Percentiles rank a stretch among this genome's conserved stretches.
Evolutionary conservation across 1,284 basidiomycete species (phyloP).

Genomic region (Cutaneotrichosporon cutaneum): DNA sequence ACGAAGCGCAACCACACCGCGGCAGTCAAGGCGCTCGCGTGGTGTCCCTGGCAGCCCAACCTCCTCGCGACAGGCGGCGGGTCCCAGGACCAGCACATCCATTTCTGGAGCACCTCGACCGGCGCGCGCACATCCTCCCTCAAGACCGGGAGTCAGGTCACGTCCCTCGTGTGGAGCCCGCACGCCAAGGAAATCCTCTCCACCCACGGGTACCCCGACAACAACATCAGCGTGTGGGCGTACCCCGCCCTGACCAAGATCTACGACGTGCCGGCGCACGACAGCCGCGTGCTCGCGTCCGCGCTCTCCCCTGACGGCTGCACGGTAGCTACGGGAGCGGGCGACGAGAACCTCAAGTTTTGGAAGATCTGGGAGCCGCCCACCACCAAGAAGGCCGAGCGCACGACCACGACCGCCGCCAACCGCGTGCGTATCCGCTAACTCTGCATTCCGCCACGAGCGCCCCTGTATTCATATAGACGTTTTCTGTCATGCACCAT

Average conservation of each 20-base stretch:
- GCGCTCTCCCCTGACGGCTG: constrained; percentile 84
- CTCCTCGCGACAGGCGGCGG: constrained; percentile 93
- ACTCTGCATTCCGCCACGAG: neutral
- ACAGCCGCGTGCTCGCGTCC: constrained; percentile 80
- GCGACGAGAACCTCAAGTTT: constrained; percentile 86
- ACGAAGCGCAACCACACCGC: constrained; percentile 92
- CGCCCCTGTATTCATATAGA: neutral
- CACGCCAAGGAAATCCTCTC: constrained; percentile 88
- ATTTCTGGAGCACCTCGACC: constrained; percentile 89
- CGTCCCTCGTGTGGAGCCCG: constrained; percentile 83
- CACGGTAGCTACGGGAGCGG: constrained; percentile 82
- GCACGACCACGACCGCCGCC: constrained; percentile 26
- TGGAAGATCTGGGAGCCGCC: constrained; percentile 54
- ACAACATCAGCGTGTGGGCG: constrained; percentile 56
- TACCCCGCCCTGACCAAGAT: constrained; percentile 66
- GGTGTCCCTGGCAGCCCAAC: constrained; percentile 95
- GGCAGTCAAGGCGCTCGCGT: constrained; percentile 94
- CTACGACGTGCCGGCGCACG: constrained; percentile 90
- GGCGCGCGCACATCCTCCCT: constrained; percentile 82
- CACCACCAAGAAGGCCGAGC: constrained; percentile 35
- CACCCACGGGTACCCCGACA: constrained; percentile 87
- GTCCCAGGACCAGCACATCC: constrained; percentile 88
- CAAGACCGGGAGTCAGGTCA: constrained; percentile 84
- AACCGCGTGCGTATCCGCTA: constrained; percentile 24
- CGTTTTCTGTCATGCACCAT: neutral